Percentiles rank a stretch among this genome's conserved stretches.
phyloP scores from a whole-genome alignment of 495 filamentous ascomycete genomes.

The Aspergillus affinis region DNA sequence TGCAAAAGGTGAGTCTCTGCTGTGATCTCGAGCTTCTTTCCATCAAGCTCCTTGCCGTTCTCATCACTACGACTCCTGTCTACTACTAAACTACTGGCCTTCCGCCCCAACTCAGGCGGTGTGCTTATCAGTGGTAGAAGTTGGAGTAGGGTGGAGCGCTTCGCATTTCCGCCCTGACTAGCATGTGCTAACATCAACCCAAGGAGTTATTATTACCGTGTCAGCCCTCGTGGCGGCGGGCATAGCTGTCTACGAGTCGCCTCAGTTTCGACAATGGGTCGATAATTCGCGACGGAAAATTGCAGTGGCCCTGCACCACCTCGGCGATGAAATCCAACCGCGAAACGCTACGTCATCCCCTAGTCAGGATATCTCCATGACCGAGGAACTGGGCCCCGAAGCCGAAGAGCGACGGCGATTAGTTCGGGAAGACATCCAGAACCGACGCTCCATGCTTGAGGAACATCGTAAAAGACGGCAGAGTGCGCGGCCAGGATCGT shows the following conservation, averaged over 20 bases:
- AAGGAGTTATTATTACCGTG: conserved; percentile 76
- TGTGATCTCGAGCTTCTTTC: conserved; percentile 6
- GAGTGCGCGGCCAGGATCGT: conserved; percentile 35
- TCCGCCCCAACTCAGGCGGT: conserved; percentile 26
- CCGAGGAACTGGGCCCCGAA: conserved; percentile 57
- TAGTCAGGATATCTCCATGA: conserved; percentile 51
- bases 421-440: conserved; percentile 72
- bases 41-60: conserved; percentile 4
- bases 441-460: conserved; percentile 51
- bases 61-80: not conserved
- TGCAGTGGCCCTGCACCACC: conserved; percentile 70
- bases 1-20: conserved; percentile 47
- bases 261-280: conserved; percentile 74
- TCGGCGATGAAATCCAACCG: conserved; percentile 75
- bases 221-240: conserved; percentile 77
- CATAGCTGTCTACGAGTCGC: conserved; percentile 81
- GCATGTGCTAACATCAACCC: conserved; percentile 2
- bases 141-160: conserved; percentile 3
- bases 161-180: not conserved
- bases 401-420: conserved; percentile 68
- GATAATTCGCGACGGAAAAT: conserved; percentile 75
- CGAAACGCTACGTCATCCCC: conserved; percentile 21
- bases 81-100: not conserved
- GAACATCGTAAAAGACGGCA: conserved; percentile 30
- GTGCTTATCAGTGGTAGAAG: conserved; percentile 40